A percentile compares a stretch with the other conserved stretches of the same genome.
Evolutionary conservation across 345 rosid species (phyloP).

Genomic region (Brassica incana): DNA sequence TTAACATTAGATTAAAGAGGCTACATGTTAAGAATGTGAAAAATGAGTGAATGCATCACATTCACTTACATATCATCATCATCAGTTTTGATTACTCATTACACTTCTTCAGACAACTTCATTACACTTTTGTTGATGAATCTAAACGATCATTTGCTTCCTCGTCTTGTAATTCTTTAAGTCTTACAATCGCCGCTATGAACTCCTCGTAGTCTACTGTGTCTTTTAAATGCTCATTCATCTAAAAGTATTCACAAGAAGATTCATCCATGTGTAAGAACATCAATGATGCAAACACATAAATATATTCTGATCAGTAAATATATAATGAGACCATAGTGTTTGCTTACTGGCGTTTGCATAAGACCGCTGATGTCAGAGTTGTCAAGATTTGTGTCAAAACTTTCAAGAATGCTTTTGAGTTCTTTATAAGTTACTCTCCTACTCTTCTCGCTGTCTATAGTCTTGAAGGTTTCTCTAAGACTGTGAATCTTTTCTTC

Average conservation of each 20-base stretch:
- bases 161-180: slow-evolving; percentile 58
- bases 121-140: slow-evolving; percentile 50
- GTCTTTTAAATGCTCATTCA: slow-evolving; percentile 67
- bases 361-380: slow-evolving; percentile 67
- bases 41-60: slow-evolving; percentile 4
- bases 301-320: background rate
- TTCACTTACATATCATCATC: slow-evolving; percentile 51
- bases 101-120: slow-evolving; percentile 63
- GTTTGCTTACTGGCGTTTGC: slow-evolving; percentile 57
- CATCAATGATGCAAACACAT: background rate
- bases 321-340: slow-evolving; percentile 15
- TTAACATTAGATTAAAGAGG: background rate
- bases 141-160: slow-evolving; percentile 53
- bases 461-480: slow-evolving; percentile 65
- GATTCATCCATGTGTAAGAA: slow-evolving; percentile 10
- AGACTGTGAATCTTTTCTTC: slow-evolving; percentile 80
- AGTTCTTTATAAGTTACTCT: slow-evolving; percentile 77
- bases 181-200: slow-evolving; percentile 64
- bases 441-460: slow-evolving; percentile 75
- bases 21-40: background rate
- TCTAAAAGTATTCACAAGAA: slow-evolving; percentile 47
- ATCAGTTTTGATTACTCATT: slow-evolving; percentile 49
- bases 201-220: slow-evolving; percentile 78
- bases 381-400: slow-evolving; percentile 63
- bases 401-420: slow-evolving; percentile 62